Percentiles rank a stretch among this genome's conserved stretches.
These are phyloP conservation scores for Protomyces macrosporus DNA, from an alignment of 1,139 yeast genomes.

Conservation along the genomic window DNA sequence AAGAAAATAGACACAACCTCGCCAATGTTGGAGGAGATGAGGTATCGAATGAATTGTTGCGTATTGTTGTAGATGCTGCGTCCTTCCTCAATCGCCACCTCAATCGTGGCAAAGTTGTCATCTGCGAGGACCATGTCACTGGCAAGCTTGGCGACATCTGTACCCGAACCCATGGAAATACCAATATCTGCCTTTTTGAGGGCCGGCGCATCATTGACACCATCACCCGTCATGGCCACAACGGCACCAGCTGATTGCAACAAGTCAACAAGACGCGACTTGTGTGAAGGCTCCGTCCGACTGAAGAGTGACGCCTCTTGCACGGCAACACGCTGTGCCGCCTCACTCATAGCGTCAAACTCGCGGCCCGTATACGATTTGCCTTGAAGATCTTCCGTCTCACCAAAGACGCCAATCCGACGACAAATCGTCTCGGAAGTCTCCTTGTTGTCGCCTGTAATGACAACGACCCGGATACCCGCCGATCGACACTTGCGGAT, in stretches of 20 bases:
- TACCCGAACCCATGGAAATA: conserved; percentile 45
- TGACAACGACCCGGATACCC: conserved; percentile 51
- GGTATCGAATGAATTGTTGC: conserved; percentile 48
- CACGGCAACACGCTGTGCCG: conserved; percentile 34
- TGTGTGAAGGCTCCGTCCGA: conserved; percentile 54
- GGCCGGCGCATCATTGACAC: conserved; percentile 45
- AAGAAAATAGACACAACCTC: conserved; percentile 44
- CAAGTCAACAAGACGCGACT: conserved; percentile 49
- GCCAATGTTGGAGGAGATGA: conserved; percentile 50
- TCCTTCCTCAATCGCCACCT: conserved; percentile 51
- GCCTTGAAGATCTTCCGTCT: conserved; percentile 43
- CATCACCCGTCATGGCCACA: conserved; percentile 46
- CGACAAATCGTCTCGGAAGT: conserved; percentile 53
- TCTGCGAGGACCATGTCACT: conserved; percentile 52
- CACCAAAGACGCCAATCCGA: conserved; percentile 50
- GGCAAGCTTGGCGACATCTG: conserved; percentile 58
- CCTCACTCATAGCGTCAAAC: conserved; percentile 39
- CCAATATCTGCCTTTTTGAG: conserved; percentile 43
- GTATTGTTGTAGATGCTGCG: conserved; percentile 48
- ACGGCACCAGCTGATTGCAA: conserved; percentile 46
- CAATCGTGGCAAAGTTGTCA: conserved; percentile 50
- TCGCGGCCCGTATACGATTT: conserved; percentile 48
- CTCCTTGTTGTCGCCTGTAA: conserved; percentile 53
- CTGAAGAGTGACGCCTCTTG: conserved; percentile 43
- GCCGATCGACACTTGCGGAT: conserved; percentile 48